Conservation (phyloP, 352 stramenopile species). For the Globisporangium megalacanthum region DNA sequence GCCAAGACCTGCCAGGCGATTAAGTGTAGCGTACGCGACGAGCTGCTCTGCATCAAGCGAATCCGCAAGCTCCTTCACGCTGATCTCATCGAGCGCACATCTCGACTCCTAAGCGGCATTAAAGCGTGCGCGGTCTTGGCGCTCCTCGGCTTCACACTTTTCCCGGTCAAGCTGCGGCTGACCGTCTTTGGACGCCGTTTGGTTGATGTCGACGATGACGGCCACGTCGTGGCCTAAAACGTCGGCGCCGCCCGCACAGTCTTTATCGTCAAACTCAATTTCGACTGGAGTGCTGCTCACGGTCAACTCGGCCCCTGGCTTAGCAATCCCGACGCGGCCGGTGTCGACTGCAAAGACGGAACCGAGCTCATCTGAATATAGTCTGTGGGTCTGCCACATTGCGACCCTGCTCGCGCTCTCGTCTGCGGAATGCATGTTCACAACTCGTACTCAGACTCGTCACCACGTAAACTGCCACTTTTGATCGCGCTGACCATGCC, state of each 20-base stretch:
- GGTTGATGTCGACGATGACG: neutral
- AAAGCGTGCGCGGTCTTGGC: neutral
- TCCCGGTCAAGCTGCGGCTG: neutral
- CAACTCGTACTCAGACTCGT: too few species aligned
- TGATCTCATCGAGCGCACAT: neutral
- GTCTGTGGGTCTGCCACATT: neutral
- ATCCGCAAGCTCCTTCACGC: neutral
- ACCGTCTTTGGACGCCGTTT: neutral
- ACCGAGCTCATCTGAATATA: neutral
- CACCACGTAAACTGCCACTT: too few species aligned
- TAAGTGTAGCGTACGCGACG: neutral
- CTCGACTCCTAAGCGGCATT: neutral
- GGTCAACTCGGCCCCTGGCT: neutral
- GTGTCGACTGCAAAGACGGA: neutral
- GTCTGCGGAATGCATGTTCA: neutral
- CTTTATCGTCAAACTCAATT: neutral
- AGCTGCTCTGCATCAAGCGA: neutral
- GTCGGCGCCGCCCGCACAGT: neutral
- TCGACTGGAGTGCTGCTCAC: neutral
- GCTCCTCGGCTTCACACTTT: neutral
- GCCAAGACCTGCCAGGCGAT: neutral
- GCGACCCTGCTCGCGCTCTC: neutral
- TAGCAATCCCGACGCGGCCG: neutral
- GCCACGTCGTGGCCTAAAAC: neutral
- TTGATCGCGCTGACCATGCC: too few species aligned